Evolutionary conservation across 352 stramenopile genomes (phyloP).

Genomic region (Phytopythium vexans): DNA sequence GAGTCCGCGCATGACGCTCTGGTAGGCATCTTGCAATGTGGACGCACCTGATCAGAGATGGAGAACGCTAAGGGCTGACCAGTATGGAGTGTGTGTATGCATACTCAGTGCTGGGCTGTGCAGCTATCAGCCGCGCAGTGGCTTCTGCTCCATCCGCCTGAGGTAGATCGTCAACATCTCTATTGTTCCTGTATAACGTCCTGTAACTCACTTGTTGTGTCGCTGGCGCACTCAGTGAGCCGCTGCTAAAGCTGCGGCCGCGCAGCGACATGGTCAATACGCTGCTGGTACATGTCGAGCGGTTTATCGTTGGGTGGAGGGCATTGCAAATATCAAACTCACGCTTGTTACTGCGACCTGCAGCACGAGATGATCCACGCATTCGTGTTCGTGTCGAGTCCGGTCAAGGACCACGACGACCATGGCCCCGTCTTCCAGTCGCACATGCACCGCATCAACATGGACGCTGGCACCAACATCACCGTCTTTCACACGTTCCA

Average conservation of each 20-base stretch:
- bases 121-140: slow-evolving; percentile 63
- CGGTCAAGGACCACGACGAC: slow-evolving; percentile 79
- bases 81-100: not conserved
- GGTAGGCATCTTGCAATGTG: slow-evolving; percentile 20
- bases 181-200: not conserved
- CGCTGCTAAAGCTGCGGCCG: slow-evolving; percentile 76
- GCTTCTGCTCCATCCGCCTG: slow-evolving; percentile 83
- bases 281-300: slow-evolving; percentile 41
- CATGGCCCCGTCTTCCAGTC: slow-evolving; percentile 80
- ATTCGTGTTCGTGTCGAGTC: slow-evolving; percentile 81
- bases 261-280: slow-evolving; percentile 86
- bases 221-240: slow-evolving; percentile 37
- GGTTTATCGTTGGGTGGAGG: not conserved
- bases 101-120: slow-evolving; percentile 68
- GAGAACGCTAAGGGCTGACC: not conserved
- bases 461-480: slow-evolving; percentile 60
- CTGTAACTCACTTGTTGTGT: not conserved
- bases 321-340: slow-evolving; percentile 2
- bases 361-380: slow-evolving; percentile 92
- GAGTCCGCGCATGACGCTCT: slow-evolving; percentile 89
- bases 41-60: not conserved
- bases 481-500: slow-evolving; percentile 90
- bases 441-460: slow-evolving; percentile 82
- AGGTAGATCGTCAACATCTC: slow-evolving; percentile 26
- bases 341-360: not conserved